These are phyloP conservation scores for Solanum pinnatisectum DNA, from an alignment of 257 asterid genomes.

Conservation along the genomic window DNA sequence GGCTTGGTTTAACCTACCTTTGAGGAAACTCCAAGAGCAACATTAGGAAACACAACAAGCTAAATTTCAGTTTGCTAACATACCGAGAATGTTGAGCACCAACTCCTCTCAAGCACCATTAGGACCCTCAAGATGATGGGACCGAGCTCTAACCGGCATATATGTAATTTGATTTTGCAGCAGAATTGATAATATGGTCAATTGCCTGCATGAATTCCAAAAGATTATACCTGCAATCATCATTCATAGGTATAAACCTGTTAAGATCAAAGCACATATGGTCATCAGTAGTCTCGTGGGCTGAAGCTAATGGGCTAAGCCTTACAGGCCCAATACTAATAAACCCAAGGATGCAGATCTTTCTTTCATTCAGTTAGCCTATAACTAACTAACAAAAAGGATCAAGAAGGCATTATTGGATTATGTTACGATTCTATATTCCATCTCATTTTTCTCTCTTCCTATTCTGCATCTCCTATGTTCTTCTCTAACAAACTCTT, in stretches of 20 bases:
- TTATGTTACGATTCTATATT: too few species aligned
- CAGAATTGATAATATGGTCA: slow-evolving; percentile 84
- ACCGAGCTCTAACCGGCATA: slow-evolving; percentile 73
- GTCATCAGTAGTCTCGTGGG: too few species aligned
- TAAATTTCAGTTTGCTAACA: background rate
- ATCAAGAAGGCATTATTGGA: too few species aligned
- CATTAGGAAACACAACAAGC: background rate
- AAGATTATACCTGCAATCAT: background rate
- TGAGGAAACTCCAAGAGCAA: background rate
- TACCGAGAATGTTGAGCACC: slow-evolving; percentile 95
- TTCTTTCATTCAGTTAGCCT: too few species aligned
- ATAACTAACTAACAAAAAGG: too few species aligned
- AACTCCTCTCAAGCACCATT: slow-evolving; percentile 91
- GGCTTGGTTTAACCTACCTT: background rate
- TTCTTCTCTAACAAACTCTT: too few species aligned
- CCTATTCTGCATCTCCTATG: too few species aligned
- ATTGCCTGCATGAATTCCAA: slow-evolving; percentile 41
- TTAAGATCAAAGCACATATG: too few species aligned
- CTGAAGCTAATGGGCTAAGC: too few species aligned
- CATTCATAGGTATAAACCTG: background rate
- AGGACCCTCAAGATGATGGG: slow-evolving; percentile 80
- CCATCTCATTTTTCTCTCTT: too few species aligned
- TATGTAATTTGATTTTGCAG: slow-evolving; percentile 83
- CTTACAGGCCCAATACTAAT: too few species aligned
- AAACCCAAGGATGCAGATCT: too few species aligned